Evolutionary conservation across 164 flowering plant species (phyloP).

Genomic region (Paratinospora sagittata): DNA sequence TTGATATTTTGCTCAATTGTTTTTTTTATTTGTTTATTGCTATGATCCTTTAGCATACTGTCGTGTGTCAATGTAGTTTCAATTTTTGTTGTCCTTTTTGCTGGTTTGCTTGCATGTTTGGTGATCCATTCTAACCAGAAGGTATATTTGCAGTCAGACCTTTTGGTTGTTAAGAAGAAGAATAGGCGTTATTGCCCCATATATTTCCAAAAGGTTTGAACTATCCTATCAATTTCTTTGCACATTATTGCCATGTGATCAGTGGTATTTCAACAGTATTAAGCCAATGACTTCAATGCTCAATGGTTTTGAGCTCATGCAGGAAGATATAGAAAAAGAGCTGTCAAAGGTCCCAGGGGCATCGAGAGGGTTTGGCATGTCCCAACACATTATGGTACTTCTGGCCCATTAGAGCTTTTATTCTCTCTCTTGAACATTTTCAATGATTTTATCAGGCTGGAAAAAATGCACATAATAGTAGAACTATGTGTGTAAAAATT

Average conservation of each 20-base stretch:
- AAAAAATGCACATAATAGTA: no score
- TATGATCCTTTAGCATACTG: background rate
- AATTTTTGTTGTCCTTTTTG: background rate
- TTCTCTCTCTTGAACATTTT: background rate
- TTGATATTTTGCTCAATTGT: background rate
- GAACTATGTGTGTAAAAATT: background rate
- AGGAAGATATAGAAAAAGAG: slow-evolving; percentile 94
- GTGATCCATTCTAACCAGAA: background rate
- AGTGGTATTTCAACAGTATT: background rate
- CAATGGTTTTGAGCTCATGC: slow-evolving; percentile 14
- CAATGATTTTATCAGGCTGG: background rate
- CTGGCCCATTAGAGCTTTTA: background rate
- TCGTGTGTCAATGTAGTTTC: background rate
- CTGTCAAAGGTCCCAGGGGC: slow-evolving; percentile 52
- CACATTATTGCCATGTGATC: background rate
- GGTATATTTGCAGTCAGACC: slow-evolving; percentile 66
- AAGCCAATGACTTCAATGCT: slow-evolving; percentile 1
- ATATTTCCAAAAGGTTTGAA: slow-evolving; percentile 80
- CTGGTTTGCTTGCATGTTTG: background rate
- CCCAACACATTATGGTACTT: slow-evolving; percentile 75
- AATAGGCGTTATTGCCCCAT: slow-evolving; percentile 78
- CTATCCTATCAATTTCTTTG: slow-evolving; percentile 4
- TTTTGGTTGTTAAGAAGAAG: slow-evolving; percentile 76
- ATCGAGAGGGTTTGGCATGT: slow-evolving; percentile 47
- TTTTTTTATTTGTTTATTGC: background rate